phyloP scores from a whole-genome alignment of 2,329 filamentous ascomycete genomes.

The Nothomitra cinnamomea region DNA sequence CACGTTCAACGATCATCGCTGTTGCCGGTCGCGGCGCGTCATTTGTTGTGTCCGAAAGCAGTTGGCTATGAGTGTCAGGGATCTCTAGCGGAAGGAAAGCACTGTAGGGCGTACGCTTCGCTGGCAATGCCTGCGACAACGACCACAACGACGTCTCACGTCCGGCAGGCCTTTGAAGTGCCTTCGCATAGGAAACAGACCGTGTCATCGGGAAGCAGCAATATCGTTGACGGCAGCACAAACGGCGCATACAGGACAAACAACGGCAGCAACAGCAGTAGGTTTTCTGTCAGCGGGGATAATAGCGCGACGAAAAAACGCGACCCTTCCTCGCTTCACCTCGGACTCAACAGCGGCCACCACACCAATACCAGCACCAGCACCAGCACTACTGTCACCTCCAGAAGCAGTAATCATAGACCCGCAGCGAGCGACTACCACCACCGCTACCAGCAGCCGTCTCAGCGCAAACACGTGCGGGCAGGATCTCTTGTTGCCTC shows the following conservation, averaged over 20 bases:
- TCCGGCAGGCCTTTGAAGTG: background rate
- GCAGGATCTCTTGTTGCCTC: background rate
- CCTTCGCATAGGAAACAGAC: too few relatives aligned
- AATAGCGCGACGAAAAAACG: too few relatives aligned
- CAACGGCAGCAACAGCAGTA: too few relatives aligned
- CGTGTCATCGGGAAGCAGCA: too few relatives aligned
- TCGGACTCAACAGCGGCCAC: too few relatives aligned
- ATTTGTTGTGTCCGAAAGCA: background rate
- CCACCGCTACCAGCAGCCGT: background rate
- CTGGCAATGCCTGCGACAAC: constrained; percentile 2
- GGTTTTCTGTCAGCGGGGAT: too few relatives aligned
- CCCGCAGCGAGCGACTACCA: background rate
- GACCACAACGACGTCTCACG: background rate
- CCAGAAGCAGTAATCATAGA: background rate
- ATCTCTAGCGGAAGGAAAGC: background rate
- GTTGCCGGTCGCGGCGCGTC: background rate
- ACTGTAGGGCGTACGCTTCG: background rate
- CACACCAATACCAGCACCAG: too few relatives aligned
- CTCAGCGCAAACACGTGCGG: background rate
- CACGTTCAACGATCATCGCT: background rate
- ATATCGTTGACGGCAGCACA: too few relatives aligned
- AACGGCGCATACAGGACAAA: too few relatives aligned
- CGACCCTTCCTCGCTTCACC: too few relatives aligned
- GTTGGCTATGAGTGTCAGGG: background rate
- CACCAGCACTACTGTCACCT: too few relatives aligned